Evolutionary conservation across 2,329 filamentous ascomycete genomes (phyloP), one percentile per base, ranked within the genome.

Genomic region (Fusarium scirpi): DNA sequence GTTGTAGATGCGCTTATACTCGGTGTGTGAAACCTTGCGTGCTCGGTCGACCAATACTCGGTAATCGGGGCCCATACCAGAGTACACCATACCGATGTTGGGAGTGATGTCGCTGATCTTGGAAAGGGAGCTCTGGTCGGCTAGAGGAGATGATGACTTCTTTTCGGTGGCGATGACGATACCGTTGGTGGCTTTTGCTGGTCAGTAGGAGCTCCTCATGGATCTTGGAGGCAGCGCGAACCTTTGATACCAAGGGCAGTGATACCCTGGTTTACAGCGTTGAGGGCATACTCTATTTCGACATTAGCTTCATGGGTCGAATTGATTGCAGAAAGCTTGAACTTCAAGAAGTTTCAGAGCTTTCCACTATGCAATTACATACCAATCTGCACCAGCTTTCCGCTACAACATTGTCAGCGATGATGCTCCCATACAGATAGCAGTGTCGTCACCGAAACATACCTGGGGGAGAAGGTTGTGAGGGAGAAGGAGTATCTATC

Each of bases 1-100:
- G 85, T 99, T 99, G 87, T 99, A 99, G 85, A 99, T 94, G 82
- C 96, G 94, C 90, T 99, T 99, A 90, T 99, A 99, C 82, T 91
- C 92, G 49, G 96, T 97, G 85, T 99, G 96, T 60, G 94, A 97
- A 74, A 98, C 96, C 84, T 98, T 99, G 80, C 96, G 94, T 76
- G 96, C 96, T 83, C 94, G 95, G 86, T 99, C 96, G 76, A 98
- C 96, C 58, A 99, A 89, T 62, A 99, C 94, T 82, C 96, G 91
- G 86, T 98, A 99, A 83, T 99, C 96, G 65, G 96, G 96, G 30
- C 96, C 95, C 96, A 99, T 99, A 80, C 96, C 96, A 55, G 94
- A 94, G 85, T 99, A 99, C 77, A 99, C 96, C 93, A 98, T 98
- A 81, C 96, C 96, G 82, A 99, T 98, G 87, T 99, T 96, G 78